These are phyloP conservation scores for Aureobasidium leucospermi DNA, from an alignment of 2,329 filamentous ascomycete genomes.

Conservation along the genomic window DNA sequence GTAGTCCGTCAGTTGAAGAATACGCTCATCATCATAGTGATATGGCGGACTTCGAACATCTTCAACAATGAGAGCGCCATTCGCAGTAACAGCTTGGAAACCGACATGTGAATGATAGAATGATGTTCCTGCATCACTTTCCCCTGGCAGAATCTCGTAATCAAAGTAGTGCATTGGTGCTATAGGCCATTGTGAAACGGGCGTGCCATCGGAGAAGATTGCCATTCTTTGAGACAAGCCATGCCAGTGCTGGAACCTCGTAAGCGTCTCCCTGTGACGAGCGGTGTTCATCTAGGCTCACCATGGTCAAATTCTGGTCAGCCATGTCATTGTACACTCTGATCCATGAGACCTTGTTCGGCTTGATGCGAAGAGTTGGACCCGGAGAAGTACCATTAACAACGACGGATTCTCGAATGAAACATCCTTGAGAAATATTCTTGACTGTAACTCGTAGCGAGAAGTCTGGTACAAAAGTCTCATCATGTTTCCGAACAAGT, in stretches of 20 bases:
- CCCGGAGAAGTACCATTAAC: conserved; percentile 49
- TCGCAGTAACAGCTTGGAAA: conserved; percentile 53
- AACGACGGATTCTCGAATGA: conserved; percentile 28
- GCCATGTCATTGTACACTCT: conserved; percentile 53
- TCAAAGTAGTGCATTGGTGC: conserved; percentile 56
- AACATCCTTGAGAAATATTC: too few species aligned
- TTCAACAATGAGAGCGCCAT: conserved; percentile 54
- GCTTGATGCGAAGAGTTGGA: conserved; percentile 40
- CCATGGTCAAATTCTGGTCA: conserved; percentile 51
- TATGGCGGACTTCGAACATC: conserved; percentile 44
- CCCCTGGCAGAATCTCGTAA: conserved; percentile 52
- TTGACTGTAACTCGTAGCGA: too few species aligned
- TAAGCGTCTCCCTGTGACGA: neutral
- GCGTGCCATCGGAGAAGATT: conserved; percentile 58
- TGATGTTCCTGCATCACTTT: conserved; percentile 54
- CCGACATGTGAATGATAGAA: conserved; percentile 63
- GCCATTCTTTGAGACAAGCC: conserved; percentile 53
- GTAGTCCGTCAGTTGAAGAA: conserved; percentile 50
- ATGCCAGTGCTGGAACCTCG: conserved; percentile 54
- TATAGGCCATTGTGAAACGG: conserved; percentile 59
- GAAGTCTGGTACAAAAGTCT: too few species aligned
- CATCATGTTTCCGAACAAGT: too few species aligned
- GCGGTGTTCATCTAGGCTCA: conserved; percentile 21
- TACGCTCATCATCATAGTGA: conserved; percentile 54
- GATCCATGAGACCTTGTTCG: conserved; percentile 46